These are phyloP conservation scores for Pythium apleroticum DNA, from an alignment of 352 stramenopile species.

Conservation along the genomic window DNA sequence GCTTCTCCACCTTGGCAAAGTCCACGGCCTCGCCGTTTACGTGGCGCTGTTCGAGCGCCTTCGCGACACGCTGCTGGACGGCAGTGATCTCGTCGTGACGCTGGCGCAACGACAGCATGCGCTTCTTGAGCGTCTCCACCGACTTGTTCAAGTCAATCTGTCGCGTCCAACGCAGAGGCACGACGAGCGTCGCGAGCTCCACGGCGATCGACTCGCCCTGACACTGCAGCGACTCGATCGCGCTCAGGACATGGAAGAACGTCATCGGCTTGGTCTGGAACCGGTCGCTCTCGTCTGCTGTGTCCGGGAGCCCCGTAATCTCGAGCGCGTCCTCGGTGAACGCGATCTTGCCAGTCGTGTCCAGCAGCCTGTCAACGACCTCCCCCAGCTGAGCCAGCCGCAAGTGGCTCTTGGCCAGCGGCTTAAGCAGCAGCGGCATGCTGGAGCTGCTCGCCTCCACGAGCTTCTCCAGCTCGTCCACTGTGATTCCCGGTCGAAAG, in stretches of 20 bases:
- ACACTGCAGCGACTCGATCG: slow-evolving; percentile 55
- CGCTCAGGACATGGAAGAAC: slow-evolving; percentile 53
- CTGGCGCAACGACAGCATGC: slow-evolving; percentile 28
- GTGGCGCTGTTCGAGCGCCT: slow-evolving; percentile 43
- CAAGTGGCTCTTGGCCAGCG: slow-evolving; percentile 45
- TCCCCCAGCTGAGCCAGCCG: slow-evolving; percentile 47
- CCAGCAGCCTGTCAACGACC: slow-evolving; percentile 33
- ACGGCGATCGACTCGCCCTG: slow-evolving; percentile 52
- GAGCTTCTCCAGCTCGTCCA: slow-evolving; percentile 27
- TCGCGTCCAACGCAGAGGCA: slow-evolving; percentile 43
- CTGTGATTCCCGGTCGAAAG: slow-evolving; percentile 33
- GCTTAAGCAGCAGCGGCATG: slow-evolving; percentile 46
- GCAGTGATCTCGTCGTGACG: slow-evolving; percentile 17
- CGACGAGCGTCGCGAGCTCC: slow-evolving; percentile 47
- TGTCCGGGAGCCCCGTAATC: slow-evolving; percentile 38
- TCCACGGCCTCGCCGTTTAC: slow-evolving; percentile 44
- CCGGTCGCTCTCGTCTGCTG: slow-evolving; percentile 9
- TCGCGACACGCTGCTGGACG: slow-evolving; percentile 44
- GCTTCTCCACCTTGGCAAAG: slow-evolving; percentile 41
- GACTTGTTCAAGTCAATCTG: slow-evolving; percentile 36
- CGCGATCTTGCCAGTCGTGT: slow-evolving; percentile 33
- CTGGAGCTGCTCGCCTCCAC: slow-evolving; percentile 36
- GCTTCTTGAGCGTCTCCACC: slow-evolving; percentile 41
- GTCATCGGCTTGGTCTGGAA: slow-evolving; percentile 49
- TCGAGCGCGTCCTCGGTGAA: slow-evolving; percentile 46